Evolutionary conservation across 805 yeast genomes (phyloP), one percentile per base, ranked within the genome.

Genomic region (Candida maesae): DNA sequence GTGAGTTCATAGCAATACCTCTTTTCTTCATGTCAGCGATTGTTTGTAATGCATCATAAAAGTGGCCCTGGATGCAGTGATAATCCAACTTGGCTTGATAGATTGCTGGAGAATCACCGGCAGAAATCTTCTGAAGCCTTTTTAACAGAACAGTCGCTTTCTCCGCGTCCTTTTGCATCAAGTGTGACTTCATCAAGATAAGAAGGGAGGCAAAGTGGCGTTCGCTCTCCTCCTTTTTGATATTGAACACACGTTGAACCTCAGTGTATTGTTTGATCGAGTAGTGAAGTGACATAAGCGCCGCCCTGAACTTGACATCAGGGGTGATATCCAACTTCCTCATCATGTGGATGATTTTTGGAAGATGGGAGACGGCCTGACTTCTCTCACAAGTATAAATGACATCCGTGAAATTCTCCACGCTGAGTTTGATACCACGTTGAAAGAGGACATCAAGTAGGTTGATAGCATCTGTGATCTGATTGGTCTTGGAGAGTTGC

Each of bases 31-130:
- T 58, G 17, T 44, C 45, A 23, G 52, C 56, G 15, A 67, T 27
- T 4, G 60, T 36, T 13, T 53, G 51, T n/a, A 66, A 45, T 1
- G 67, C 64, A 1, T 21, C 58, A 53, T 17, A 51, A 61, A 35
- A 64, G 33, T 32, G 39, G 10, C 43, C 59, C 46, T 41, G 47
- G 38, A 32, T 31, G 8, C 47, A 31, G 34, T 27, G 29, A 30
- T 14, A 44, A 21, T 42, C 49, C 31, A 47, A 12, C 31, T 37
- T 41, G 17, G 42, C 44, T 12, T 33, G 26, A 21, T 23, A 36
- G 18, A 44, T 10, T 5, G 30, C 39, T 13, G 39, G 20, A 5
- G 24, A 13, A 3, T 16, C 29, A 3, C 15, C 7, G 8, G 23
- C n/a, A 13, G 31, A 28, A 24, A 30, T 9, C 10, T 14, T 21